Conservation (phyloP, 306 rosid species). For the Abrus pulchellus region DNA sequence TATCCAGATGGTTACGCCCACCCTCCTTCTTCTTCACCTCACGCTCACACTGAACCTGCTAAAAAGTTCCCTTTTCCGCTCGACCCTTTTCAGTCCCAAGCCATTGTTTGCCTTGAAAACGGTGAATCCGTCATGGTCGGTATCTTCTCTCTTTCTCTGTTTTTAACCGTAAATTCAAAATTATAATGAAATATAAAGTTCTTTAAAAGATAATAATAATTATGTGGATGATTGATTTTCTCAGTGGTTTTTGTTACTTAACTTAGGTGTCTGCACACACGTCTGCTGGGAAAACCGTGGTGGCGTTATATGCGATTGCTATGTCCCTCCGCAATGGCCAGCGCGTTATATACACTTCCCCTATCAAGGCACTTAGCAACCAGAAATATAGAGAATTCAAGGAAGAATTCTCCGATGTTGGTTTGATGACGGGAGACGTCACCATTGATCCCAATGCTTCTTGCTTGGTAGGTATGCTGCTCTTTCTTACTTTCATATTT, state of each 20-base stretch:
- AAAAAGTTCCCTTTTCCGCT: conserved; percentile 84
- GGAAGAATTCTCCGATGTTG: conserved; percentile 95
- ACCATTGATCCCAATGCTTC: conserved; percentile 94
- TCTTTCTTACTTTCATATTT: neutral
- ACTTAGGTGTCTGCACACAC: conserved; percentile 95
- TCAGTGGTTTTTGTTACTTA: neutral
- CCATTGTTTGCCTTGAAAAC: conserved; percentile 80
- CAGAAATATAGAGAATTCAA: conserved; percentile 94
- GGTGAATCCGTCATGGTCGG: conserved; percentile 86
- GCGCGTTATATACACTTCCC: conserved; percentile 93
- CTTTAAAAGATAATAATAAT: too few species aligned
- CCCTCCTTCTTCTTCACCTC: conserved; percentile 17
- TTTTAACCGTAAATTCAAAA: neutral
- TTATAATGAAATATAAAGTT: neutral
- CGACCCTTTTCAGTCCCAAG: conserved; percentile 86
- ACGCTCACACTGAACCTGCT: conserved; percentile 60
- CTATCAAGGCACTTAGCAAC: conserved; percentile 95
- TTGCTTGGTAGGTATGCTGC: conserved; percentile 69
- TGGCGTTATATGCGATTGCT: conserved; percentile 92
- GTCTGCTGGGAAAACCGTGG: conserved; percentile 96
- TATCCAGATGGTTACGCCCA: conserved; percentile 73
- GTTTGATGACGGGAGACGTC: conserved; percentile 97
- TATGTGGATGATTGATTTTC: neutral
- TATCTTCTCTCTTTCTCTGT: neutral
- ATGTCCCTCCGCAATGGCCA: conserved; percentile 85